These are phyloP conservation scores for Talaromyces sp. DNA, from an alignment of 2,329 filamentous ascomycete species.

Conservation along the genomic window DNA sequence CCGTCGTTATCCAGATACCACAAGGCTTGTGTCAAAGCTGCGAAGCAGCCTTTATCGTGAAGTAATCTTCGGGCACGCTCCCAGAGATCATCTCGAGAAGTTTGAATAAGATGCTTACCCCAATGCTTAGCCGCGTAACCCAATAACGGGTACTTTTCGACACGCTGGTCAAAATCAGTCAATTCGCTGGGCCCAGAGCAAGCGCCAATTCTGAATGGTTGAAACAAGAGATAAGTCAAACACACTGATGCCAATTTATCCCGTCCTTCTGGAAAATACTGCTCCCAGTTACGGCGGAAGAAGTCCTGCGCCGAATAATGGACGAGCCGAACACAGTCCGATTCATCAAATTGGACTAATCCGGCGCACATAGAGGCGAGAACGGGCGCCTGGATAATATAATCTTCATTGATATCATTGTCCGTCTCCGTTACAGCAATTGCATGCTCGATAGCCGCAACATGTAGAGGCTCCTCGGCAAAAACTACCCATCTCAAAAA, in stretches of 20 bases:
- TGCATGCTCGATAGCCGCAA: constrained; percentile 2
- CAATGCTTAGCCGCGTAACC: constrained; percentile 4
- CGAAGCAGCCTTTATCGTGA: not conserved
- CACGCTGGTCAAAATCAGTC: not conserved
- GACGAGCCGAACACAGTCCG: not conserved
- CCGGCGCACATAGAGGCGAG: constrained; percentile 1
- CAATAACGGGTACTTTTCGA: not conserved
- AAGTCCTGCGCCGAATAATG: constrained; percentile 6
- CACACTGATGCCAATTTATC: constrained; percentile 1
- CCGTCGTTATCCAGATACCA: not conserved
- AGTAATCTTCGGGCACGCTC: not conserved
- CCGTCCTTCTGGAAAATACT: not conserved
- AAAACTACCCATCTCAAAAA: constrained; percentile 8
- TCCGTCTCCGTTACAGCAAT: constrained; percentile 3
- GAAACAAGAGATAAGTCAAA: constrained; percentile 1
- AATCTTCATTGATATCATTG: not conserved
- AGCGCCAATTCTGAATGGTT: not conserved
- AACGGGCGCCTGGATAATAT: not conserved
- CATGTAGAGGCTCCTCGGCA: constrained; percentile 1
- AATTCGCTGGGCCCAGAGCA: not conserved
- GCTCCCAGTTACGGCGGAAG: constrained; percentile 1
- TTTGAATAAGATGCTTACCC: not conserved
- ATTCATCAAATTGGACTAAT: not conserved
- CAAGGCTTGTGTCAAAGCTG: constrained; percentile 5
- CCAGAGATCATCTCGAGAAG: constrained; percentile 1